Conservation (phyloP, 139 green algal species). For the Chara braunii region DNA sequence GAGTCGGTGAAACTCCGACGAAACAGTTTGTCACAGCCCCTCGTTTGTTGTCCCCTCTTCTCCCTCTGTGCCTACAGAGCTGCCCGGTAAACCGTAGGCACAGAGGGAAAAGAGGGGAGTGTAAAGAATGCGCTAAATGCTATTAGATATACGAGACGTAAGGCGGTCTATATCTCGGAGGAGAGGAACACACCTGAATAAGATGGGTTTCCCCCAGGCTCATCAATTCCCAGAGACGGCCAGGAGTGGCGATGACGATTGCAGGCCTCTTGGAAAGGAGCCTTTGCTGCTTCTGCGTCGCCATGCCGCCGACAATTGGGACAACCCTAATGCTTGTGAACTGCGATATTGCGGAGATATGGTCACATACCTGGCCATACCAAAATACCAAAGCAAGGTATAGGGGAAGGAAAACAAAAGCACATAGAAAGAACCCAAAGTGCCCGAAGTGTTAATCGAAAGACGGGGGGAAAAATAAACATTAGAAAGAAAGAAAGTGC, state of each 20-base stretch:
- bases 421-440: neutral
- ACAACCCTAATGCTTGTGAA: slow-evolving; percentile 57
- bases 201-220: slow-evolving; percentile 52
- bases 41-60: no score
- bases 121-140: no score
- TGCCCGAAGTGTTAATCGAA: neutral
- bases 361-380: slow-evolving; percentile 53
- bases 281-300: slow-evolving; percentile 76
- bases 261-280: slow-evolving; percentile 58
- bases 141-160: no score
- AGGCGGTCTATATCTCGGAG: no score
- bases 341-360: slow-evolving; percentile 59
- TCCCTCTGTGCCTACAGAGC: no score
- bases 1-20: no score
- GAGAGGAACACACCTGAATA: slow-evolving; percentile 14
- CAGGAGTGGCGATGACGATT: slow-evolving; percentile 88
- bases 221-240: slow-evolving; percentile 92
- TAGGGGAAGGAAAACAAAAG: no score
- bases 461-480: no score
- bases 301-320: slow-evolving; percentile 85
- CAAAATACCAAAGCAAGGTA: neutral
- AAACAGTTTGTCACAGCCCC: no score
- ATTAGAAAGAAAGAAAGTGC: no score
- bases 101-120: no score
- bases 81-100: no score